These are phyloP conservation scores for Golovinomyces cichoracearum DNA, from an alignment of 2,329 filamentous ascomycete species.

Conservation along the genomic window DNA sequence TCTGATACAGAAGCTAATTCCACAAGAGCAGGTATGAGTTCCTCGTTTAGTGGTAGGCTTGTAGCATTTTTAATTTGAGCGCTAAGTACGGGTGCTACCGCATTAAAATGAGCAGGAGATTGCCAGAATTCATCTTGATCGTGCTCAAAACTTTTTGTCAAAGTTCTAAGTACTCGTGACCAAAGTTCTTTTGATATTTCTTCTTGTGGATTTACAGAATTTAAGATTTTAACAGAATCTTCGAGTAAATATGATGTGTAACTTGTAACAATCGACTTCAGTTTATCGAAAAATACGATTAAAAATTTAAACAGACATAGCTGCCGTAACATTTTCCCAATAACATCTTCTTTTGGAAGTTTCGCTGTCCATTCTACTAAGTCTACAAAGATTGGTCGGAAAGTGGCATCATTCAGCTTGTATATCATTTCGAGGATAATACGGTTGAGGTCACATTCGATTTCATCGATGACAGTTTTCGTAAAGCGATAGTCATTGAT, in stretches of 20 bases:
- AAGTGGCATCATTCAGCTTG: slow-evolving; percentile 83
- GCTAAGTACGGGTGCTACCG: slow-evolving; percentile 43
- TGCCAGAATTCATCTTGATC: slow-evolving; percentile 96
- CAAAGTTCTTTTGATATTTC: slow-evolving; percentile 34
- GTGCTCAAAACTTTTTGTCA: slow-evolving; percentile 54
- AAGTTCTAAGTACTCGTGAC: slow-evolving; percentile 40
- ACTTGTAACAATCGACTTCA: slow-evolving; percentile 82
- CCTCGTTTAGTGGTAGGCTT: slow-evolving; percentile 20
- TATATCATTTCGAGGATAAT: slow-evolving; percentile 72
- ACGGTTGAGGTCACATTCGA: slow-evolving; percentile 41
- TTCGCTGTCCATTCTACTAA: slow-evolving; percentile 54
- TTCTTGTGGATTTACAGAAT: slow-evolving; percentile 19
- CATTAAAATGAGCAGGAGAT: slow-evolving; percentile 59
- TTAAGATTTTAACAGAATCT: slow-evolving; percentile 39
- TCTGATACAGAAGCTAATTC: slow-evolving; percentile 59
- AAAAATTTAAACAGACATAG: slow-evolving; percentile 65
- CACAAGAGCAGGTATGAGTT: slow-evolving; percentile 48
- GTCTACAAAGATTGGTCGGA: slow-evolving; percentile 70
- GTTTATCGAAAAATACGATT: slow-evolving; percentile 49
- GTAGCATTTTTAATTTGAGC: slow-evolving; percentile 32
- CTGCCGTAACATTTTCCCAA: slow-evolving; percentile 34
- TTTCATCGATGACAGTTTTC: slow-evolving; percentile 24
- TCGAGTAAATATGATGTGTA: slow-evolving; percentile 73
- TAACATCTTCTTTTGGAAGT: slow-evolving; percentile 33
- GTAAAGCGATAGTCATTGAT: slow-evolving; percentile 19